Conservation (phyloP, 768 basidiomycete genomes). For the Epithele typhae region DNA sequence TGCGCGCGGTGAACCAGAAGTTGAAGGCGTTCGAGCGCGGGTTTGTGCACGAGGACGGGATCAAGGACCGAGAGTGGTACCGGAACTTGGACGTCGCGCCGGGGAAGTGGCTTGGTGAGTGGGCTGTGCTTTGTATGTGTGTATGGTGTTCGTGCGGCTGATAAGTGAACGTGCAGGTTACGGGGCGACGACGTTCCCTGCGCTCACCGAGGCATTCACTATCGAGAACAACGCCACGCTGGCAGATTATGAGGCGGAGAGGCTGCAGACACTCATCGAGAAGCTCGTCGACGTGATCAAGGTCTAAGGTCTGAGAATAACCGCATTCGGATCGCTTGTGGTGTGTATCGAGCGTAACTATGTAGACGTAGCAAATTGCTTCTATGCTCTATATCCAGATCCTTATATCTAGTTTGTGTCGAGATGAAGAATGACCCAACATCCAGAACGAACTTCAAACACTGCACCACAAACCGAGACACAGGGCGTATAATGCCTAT, state of each 20-base stretch:
- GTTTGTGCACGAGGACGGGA: slow-evolving; percentile 73
- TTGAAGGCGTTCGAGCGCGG: slow-evolving; percentile 72
- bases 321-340: not conserved
- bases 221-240: slow-evolving; percentile 61
- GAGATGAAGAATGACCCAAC: no score
- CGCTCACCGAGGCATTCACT: slow-evolving; percentile 70
- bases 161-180: slow-evolving; percentile 45
- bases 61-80: slow-evolving; percentile 83
- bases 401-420: no score
- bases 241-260: slow-evolving; percentile 54
- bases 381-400: no score
- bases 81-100: slow-evolving; percentile 82
- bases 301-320: not conserved
- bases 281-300: slow-evolving; percentile 13
- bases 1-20: slow-evolving; percentile 59
- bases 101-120: slow-evolving; percentile 75
- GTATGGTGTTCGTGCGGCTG: not conserved
- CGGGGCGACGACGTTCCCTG: slow-evolving; percentile 82
- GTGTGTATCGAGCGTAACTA: no score
- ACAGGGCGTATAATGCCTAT: no score
- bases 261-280: slow-evolving; percentile 52
- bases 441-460: no score
- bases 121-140: not conserved
- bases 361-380: no score
- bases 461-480: no score